Percentiles rank a stretch among this genome's conserved stretches.
These are phyloP conservation scores for Plasmodium fragile DNA, from an alignment of 169 alveolate species.

Conservation along the genomic window DNA sequence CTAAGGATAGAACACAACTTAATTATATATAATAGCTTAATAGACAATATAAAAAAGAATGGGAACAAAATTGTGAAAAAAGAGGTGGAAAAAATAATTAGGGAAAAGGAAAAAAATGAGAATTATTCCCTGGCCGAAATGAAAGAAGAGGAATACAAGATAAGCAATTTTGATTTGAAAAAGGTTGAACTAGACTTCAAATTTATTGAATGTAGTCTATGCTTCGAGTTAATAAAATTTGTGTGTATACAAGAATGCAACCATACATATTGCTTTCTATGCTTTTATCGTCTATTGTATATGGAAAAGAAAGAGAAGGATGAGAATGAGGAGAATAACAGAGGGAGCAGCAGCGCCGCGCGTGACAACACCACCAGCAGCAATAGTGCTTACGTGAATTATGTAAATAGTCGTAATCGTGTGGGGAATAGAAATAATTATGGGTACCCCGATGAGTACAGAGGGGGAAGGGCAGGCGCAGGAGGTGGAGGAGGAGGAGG, in stretches of 20 bases:
- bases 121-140: slow-evolving; percentile 36
- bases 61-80: slow-evolving; percentile 66
- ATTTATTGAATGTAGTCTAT: slow-evolving; percentile 73
- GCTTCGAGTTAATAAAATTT: slow-evolving; percentile 72
- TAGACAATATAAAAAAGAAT: slow-evolving; percentile 73
- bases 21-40: slow-evolving; percentile 67
- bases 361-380: neutral
- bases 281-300: slow-evolving; percentile 68
- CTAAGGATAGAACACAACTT: slow-evolving; percentile 62
- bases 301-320: slow-evolving; percentile 69
- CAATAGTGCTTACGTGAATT: neutral
- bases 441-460: neutral
- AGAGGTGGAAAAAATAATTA: slow-evolving; percentile 68
- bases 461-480: neutral
- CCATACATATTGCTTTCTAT: slow-evolving; percentile 69
- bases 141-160: slow-evolving; percentile 44
- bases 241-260: slow-evolving; percentile 75
- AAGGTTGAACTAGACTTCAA: slow-evolving; percentile 69
- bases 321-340: slow-evolving; percentile 7
- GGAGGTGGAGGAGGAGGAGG: neutral
- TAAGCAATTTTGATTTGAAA: slow-evolving; percentile 47
- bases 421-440: neutral
- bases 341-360: neutral
- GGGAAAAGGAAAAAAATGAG: slow-evolving; percentile 58
- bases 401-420: neutral